Conservation (phyloP, 257 asterid species). For the Leptodermis oblonga region DNA sequence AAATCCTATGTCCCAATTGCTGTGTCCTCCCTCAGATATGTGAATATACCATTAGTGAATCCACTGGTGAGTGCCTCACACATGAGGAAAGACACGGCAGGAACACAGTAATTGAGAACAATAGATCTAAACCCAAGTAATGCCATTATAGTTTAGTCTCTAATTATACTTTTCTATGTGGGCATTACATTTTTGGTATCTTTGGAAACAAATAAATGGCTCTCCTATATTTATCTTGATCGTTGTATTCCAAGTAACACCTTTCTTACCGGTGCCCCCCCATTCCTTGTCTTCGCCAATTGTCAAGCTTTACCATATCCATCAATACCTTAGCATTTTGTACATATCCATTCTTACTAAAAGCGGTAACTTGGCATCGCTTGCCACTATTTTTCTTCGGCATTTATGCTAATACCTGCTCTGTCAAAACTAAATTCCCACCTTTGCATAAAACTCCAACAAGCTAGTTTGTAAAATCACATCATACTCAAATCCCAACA, state of each 20-base stretch:
- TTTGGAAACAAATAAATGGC: no score
- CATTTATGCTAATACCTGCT: slow-evolving; percentile 28
- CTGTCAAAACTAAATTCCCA: slow-evolving; percentile 23
- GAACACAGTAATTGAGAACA: no score
- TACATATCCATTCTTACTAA: slow-evolving; percentile 18
- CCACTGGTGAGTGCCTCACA: no score
- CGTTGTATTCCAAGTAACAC: slow-evolving; percentile 31
- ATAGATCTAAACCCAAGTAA: no score
- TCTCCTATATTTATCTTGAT: no score
- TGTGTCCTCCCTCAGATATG: no score
- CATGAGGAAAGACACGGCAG: no score
- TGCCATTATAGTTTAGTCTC: no score
- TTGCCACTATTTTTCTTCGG: slow-evolving; percentile 28
- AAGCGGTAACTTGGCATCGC: slow-evolving; percentile 25
- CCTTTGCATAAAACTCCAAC: slow-evolving; percentile 27
- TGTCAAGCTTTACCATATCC: slow-evolving; percentile 27
- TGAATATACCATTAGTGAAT: no score
- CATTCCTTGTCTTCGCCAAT: slow-evolving; percentile 26
- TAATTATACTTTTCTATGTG: no score
- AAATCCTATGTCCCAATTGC: no score
- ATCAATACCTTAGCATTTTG: slow-evolving; percentile 22
- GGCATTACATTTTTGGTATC: no score
- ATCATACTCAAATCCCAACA: slow-evolving; percentile 29
- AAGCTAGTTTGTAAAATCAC: slow-evolving; percentile 28
- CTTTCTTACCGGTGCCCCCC: slow-evolving; percentile 22